Evolutionary conservation across 768 basidiomycete species (phyloP).

Genomic region (Lentinula boryana): DNA sequence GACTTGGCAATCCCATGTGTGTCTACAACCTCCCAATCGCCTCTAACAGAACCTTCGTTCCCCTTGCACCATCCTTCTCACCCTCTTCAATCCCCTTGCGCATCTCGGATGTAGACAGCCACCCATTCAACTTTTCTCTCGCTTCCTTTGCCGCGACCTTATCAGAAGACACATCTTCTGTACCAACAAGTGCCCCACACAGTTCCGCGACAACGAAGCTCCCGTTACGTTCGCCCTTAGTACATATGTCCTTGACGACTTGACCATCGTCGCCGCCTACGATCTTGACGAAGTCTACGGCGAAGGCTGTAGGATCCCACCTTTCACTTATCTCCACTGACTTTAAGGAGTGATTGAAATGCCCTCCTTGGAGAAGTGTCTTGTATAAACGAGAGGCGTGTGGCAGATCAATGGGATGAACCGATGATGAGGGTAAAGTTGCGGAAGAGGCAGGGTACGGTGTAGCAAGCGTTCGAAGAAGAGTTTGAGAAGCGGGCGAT

Average conservation of each 20-base stretch:
- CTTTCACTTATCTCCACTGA: conserved; percentile 42
- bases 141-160: conserved; percentile 31
- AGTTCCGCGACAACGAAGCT: conserved; percentile 74
- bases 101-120: conserved; percentile 47
- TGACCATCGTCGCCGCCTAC: conserved; percentile 51
- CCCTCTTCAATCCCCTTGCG: conserved; percentile 42
- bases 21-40: conserved; percentile 33
- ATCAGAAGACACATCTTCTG: background rate
- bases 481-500: conserved; percentile 47
- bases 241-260: conserved; percentile 44
- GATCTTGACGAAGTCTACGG: conserved; percentile 44
- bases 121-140: conserved; percentile 41
- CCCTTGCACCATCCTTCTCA: conserved; percentile 55
- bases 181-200: conserved; percentile 46
- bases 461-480: conserved; percentile 50
- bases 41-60: conserved; percentile 64
- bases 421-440: conserved; percentile 33
- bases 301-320: conserved; percentile 60
- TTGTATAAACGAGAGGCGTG: conserved; percentile 86
- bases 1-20: too few species aligned
- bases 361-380: conserved; percentile 84
- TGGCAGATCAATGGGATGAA: conserved; percentile 66
- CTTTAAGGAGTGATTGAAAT: conserved; percentile 63
- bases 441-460: conserved; percentile 46
- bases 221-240: conserved; percentile 49